Base-by-base conservation (phyloP, 2,329 filamentous ascomycete species). In the Aspergillus fijiensis region DNA sequence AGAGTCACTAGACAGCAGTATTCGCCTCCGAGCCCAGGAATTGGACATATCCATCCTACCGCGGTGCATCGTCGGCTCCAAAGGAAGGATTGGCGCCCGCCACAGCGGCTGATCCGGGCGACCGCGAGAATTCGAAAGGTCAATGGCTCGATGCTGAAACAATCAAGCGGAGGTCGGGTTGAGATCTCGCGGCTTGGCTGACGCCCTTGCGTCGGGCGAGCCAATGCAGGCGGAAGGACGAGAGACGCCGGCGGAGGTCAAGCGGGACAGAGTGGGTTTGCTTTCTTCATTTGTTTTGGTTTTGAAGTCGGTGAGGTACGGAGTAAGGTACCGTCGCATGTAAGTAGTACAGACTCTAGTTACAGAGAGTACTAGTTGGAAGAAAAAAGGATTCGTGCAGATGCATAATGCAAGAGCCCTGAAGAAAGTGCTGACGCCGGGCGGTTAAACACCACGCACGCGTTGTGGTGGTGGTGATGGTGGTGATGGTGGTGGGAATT, bases 61-160 rank as follows among this genome's bases (percentile, higher is more conserved):
- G 39, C 39, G 16, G 39, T 45, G 14, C 39, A 16, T 45, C 39
- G 16, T 16, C 39, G 39, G 6, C 6, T n/a, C 39, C 14, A 16
- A 45, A 45, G 39, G 39, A 45, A n/a, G 39, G 16, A 45, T 45
- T 16, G 39, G 39, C 39, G 39, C 39, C 39, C 39, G 39, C 39
- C 39, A 45, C 39, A 45, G 39, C 39, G 39, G 39, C 39, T 45
- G 39, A 45, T 45, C 39, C 39, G 25, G 25, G 16, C 10, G n/a
- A 16, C 19, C 11, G 16, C 35, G 12, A 27, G 31, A 35, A 6
- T 12, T 35, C 9, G 12, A 2, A 2, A 9, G 25, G 12, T 42
- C 53, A 63, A 57, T 63, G 59, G 61, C 47, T 55, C 35, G 45
- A 52, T 7, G 52, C 42, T 59, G 61, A 61, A 59, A 60, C 58